phyloP scores from a whole-genome alignment of 495 filamentous ascomycete genomes.

The Astrocystis sublimbata region DNA sequence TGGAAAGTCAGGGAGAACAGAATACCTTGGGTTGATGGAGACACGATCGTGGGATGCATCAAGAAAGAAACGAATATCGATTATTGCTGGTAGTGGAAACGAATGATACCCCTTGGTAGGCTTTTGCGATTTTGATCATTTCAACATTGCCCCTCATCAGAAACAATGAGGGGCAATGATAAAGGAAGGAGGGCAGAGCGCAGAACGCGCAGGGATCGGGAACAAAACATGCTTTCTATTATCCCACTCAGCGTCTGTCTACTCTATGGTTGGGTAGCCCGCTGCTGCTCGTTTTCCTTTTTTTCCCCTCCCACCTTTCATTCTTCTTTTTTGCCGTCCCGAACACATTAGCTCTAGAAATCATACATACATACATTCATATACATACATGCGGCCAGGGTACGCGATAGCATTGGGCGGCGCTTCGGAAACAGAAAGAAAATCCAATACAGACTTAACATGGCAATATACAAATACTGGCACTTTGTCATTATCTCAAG shows the following conservation, averaged over 20 bases:
- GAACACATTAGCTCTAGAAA: conserved; percentile 13
- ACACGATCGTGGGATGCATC: conserved; percentile 4
- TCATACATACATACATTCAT: conserved; percentile 11
- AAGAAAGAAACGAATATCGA: background rate
- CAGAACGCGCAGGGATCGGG: background rate
- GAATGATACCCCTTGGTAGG: conserved; percentile 9
- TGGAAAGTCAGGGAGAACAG: conserved; percentile 15
- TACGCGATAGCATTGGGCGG: conserved; percentile 17
- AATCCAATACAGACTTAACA: conserved; percentile 17
- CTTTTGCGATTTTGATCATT: background rate
- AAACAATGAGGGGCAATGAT: background rate
- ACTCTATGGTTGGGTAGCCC: too few relatives aligned
- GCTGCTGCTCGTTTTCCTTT: too few relatives aligned
- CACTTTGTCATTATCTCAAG: too few relatives aligned
- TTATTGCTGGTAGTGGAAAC: conserved; percentile 13
- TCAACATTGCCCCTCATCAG: background rate
- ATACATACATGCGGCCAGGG: conserved; percentile 12
- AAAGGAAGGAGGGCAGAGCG: background rate
- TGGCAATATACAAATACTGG: conserved; percentile 10
- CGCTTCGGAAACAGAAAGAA: conserved; percentile 10
- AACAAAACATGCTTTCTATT: background rate
- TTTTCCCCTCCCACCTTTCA: background rate
- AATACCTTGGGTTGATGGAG: conserved; percentile 4
- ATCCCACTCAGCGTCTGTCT: background rate
- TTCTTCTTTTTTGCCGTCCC: conserved; percentile 3